Evolutionary conservation across 176 grass and related monocot species (phyloP), one percentile per base, ranked within the genome.

Genomic region (Avena sativa): DNA sequence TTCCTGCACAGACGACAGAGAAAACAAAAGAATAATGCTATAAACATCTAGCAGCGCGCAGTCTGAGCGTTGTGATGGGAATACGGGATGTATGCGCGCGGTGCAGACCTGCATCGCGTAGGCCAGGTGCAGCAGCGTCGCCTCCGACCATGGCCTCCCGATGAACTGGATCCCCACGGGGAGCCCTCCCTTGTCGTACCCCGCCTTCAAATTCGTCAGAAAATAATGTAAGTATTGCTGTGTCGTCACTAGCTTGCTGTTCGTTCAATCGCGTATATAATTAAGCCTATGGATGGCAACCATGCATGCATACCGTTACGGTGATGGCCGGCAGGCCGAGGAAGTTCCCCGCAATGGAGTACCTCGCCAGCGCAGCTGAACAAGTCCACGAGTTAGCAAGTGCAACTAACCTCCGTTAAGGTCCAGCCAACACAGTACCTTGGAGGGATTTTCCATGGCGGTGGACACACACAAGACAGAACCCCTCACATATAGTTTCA

Each of bases 271-370:
- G n/a, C n/a, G n/a, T n/a, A n/a, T n/a, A n/a, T n/a, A n/a, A n/a
- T n/a, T n/a, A n/a, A n/a, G n/a, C n/a, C n/a, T n/a, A n/a, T n/a
- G n/a, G n/a, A n/a, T n/a, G n/a, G n/a, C 36, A 38, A 38, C 4
- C 36, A 38, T 38, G 36, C 36, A 34, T 15, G 40, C 21, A 8
- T 91, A 93, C 95, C 85, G 79, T 90, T 14, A 96, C 53, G 50
- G 92, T 98, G 85, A 98, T 93, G n/a, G 94, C 94, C 55, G 92
- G 97, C 12, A 99, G 73, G 1, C 97, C 94, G 17, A 98, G 90
- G 90, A 98, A 98, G 84, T 98, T 98, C 43, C 94, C 94, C 13
- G 97, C 87, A 81, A 94, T 98, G 0, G 94, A 96, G 87, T 93
- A 99, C 79, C 97, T 78, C 75, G 94, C 90, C 77, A 99, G 47